phyloP scores from a whole-genome alignment of 192 early-diverging fungal species.

The Mortierella alpina region DNA sequence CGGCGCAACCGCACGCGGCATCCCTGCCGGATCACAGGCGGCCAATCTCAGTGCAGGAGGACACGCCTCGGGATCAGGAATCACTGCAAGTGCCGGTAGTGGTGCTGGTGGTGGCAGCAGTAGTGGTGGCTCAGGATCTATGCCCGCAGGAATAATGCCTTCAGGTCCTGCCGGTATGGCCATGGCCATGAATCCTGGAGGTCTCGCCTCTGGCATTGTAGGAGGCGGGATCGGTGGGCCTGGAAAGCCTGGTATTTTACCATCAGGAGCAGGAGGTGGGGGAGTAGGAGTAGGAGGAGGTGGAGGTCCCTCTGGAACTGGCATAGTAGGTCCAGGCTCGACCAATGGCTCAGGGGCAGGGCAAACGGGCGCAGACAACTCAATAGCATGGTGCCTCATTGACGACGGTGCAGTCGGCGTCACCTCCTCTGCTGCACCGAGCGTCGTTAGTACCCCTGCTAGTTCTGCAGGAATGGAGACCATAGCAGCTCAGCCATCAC shows the following conservation, averaged over 20 bases:
- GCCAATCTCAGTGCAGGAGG: slow-evolving; percentile 19
- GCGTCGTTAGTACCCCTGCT: slow-evolving; percentile 5
- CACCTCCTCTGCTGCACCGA: slow-evolving; percentile 3
- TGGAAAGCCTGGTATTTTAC: slow-evolving; percentile 35
- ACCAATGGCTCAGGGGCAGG: neutral
- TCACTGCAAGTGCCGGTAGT: neutral
- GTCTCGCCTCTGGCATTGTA: neutral
- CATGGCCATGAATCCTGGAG: no score
- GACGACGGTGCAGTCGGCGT: slow-evolving; percentile 38
- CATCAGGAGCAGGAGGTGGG: slow-evolving; percentile 7
- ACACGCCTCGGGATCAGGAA: neutral
- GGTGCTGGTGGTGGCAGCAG: neutral
- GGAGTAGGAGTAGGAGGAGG: slow-evolving; percentile 10
- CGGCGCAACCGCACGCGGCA: slow-evolving; percentile 28
- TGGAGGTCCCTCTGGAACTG: slow-evolving; percentile 7
- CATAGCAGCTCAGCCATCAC: neutral
- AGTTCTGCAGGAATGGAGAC: neutral
- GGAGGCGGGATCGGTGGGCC: slow-evolving; percentile 3
- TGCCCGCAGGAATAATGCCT: neutral
- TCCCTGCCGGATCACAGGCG: slow-evolving; percentile 24
- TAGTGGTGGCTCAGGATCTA: neutral
- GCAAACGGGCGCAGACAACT: slow-evolving; percentile 21
- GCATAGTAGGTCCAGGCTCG: slow-evolving; percentile 3
- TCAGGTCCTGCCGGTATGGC: no score
- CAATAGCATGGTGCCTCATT: slow-evolving; percentile 47